Evolutionary conservation across 2,329 filamentous ascomycete genomes (phyloP).

Genomic region (Zasmidium citrigriseum): DNA sequence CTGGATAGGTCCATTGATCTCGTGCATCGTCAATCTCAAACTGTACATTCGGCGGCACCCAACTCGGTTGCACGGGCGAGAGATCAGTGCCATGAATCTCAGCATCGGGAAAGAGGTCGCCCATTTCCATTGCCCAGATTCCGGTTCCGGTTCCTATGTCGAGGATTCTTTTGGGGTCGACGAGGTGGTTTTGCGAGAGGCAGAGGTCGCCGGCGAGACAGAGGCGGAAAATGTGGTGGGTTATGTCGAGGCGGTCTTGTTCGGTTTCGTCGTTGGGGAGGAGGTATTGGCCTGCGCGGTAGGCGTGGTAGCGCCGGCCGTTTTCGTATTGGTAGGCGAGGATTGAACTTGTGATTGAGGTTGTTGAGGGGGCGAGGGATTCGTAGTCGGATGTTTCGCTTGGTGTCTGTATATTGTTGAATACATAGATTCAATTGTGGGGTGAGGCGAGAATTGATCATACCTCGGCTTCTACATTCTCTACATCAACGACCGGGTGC

Average conservation of each 20-base stretch:
- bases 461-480: not conserved
- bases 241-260: conserved; percentile 27
- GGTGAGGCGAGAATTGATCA: not conserved
- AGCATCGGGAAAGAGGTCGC: conserved; percentile 25
- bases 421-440: not conserved
- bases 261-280: conserved; percentile 30
- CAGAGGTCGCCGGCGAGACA: conserved; percentile 12
- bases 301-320: conserved; percentile 22
- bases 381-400: conserved; percentile 3
- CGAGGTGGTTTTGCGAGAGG: conserved; percentile 4
- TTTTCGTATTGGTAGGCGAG: conserved; percentile 19
- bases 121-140: conserved; percentile 38
- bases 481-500: not conserved
- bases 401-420: not conserved
- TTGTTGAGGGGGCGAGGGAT: not conserved
- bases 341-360: conserved; percentile 17
- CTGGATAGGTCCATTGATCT: conserved; percentile 18
- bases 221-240: conserved; percentile 19
- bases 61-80: conserved; percentile 30
- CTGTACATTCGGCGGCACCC: conserved; percentile 26
- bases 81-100: conserved; percentile 27
- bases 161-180: conserved; percentile 6
- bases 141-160: conserved; percentile 27
- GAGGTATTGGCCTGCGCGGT: conserved; percentile 21
- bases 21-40: conserved; percentile 29